A percentile compares a stretch with the other conserved stretches of the same genome.
Evolutionary conservation across 169 alveolate genomes (phyloP).

Genomic region (Babesia ovis): DNA sequence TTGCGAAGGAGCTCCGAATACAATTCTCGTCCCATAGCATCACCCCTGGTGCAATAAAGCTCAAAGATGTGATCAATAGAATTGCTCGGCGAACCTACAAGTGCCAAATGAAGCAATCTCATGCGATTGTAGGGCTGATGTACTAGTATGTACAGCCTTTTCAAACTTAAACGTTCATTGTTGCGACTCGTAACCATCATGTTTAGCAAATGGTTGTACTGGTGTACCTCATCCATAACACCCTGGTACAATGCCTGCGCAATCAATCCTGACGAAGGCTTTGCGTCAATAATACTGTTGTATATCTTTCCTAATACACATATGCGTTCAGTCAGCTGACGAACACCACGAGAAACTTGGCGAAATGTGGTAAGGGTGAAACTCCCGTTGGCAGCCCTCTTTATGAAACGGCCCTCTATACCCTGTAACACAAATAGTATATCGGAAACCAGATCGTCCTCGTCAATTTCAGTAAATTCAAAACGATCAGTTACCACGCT

Average conservation of each 20-base stretch:
- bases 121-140: constrained; percentile 51
- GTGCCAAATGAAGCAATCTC: constrained; percentile 16
- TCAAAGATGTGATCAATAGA: constrained; percentile 11
- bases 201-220: constrained; percentile 28
- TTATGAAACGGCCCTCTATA: constrained; percentile 46
- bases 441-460: constrained; percentile 47
- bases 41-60: constrained; percentile 35
- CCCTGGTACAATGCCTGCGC: constrained; percentile 38
- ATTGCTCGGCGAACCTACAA: neutral
- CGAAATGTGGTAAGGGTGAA: constrained; percentile 5
- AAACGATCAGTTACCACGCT: constrained; percentile 37
- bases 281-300: constrained; percentile 19
- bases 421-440: constrained; percentile 40
- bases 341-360: constrained; percentile 37
- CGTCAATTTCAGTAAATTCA: constrained; percentile 36
- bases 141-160: constrained; percentile 20
- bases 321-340: constrained; percentile 34
- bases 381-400: constrained; percentile 10
- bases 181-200: constrained; percentile 10
- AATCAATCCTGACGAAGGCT: constrained; percentile 16
- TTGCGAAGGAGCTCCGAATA: constrained; percentile 34
- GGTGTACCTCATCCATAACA: constrained; percentile 45
- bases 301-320: constrained; percentile 26
- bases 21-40: constrained; percentile 36
- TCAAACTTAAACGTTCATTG: constrained; percentile 24